Evolutionary conservation across 192 early-diverging fungal species (phyloP).

Genomic region (Coemansia aciculifera): DNA sequence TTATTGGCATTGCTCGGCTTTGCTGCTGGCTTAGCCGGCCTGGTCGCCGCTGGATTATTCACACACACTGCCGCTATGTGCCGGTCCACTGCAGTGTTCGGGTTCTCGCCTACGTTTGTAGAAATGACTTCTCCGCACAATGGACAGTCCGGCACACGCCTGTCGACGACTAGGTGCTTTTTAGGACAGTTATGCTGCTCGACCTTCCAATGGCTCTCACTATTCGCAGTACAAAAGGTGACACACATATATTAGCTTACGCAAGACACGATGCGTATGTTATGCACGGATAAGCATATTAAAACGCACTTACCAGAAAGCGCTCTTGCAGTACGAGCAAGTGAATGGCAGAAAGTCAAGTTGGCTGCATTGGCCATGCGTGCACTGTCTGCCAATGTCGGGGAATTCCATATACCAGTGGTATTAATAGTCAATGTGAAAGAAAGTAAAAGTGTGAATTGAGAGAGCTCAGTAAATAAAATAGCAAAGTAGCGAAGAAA

Average conservation of each 20-base stretch:
- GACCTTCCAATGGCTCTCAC: conserved; percentile 68
- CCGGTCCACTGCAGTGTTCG: conserved; percentile 58
- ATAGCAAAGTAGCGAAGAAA: not conserved
- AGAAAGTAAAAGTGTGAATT: not conserved
- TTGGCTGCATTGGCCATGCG: conserved; percentile 57
- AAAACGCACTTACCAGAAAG: conserved; percentile 55
- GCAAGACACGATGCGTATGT: not conserved
- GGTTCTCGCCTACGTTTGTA: conserved; percentile 67
- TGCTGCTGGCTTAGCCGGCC: conserved; percentile 46
- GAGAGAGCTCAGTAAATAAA: conserved; percentile 2
- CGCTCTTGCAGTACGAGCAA: conserved; percentile 50
- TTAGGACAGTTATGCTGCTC: conserved; percentile 65
- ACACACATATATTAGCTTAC: not conserved
- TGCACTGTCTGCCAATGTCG: conserved; percentile 68
- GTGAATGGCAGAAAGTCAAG: conserved; percentile 60
- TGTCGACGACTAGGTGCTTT: conserved; percentile 59
- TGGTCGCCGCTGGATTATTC: conserved; percentile 26
- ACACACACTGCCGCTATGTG: conserved; percentile 26
- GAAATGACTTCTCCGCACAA: conserved; percentile 76
- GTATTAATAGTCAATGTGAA: not conserved
- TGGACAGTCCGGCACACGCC: conserved; percentile 72
- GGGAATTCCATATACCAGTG: conserved; percentile 64
- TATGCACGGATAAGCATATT: not conserved
- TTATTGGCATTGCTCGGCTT: conserved; percentile 52
- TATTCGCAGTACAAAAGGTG: conserved; percentile 25